These are phyloP conservation scores for Lentinula raphanica DNA, from an alignment of 768 basidiomycete genomes.

Conservation along the genomic window DNA sequence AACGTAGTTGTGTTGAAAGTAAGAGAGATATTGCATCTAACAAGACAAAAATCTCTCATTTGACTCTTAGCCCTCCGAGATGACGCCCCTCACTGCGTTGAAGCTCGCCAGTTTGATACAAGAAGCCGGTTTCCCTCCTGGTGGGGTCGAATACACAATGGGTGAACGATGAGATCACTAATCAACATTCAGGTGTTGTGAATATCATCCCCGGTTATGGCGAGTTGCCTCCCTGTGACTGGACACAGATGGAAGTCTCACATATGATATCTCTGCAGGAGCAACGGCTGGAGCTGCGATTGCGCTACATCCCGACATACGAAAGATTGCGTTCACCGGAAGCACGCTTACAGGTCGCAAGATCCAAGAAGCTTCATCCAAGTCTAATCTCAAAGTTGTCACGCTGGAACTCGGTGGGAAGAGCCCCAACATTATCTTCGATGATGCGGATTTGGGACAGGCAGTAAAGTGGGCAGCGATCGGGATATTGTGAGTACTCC, in stretches of 20 bases:
- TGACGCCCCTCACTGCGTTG: conserved; percentile 55
- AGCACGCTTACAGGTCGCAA: conserved; percentile 58
- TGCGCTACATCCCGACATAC: conserved; percentile 46
- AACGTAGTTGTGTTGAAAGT: conserved; percentile 50
- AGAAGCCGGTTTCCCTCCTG: conserved; percentile 59
- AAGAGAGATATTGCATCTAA: not conserved
- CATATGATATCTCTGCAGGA: conserved; percentile 25
- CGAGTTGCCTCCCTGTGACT: too few relatives aligned
- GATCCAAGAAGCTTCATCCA: conserved; percentile 62
- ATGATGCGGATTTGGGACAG: conserved; percentile 55
- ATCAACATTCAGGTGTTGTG: not conserved
- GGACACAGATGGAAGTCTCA: too few relatives aligned
- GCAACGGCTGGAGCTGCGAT: conserved; percentile 52
- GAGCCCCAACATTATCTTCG: conserved; percentile 55
- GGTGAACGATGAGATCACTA: conserved; percentile 38
- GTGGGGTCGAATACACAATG: conserved; percentile 58
- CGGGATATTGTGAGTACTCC: conserved; percentile 48
- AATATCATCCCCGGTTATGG: conserved; percentile 10
- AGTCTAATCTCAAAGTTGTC: conserved; percentile 63
- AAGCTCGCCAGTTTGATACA: conserved; percentile 37
- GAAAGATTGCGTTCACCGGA: conserved; percentile 73
- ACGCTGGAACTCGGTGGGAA: conserved; percentile 78
- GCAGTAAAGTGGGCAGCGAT: conserved; percentile 54
- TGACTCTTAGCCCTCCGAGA: conserved; percentile 48
- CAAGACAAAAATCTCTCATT: too few relatives aligned